Conservation (phyloP, 495 filamentous ascomycete genomes). For the Podospora bellae-mahoneyi region DNA sequence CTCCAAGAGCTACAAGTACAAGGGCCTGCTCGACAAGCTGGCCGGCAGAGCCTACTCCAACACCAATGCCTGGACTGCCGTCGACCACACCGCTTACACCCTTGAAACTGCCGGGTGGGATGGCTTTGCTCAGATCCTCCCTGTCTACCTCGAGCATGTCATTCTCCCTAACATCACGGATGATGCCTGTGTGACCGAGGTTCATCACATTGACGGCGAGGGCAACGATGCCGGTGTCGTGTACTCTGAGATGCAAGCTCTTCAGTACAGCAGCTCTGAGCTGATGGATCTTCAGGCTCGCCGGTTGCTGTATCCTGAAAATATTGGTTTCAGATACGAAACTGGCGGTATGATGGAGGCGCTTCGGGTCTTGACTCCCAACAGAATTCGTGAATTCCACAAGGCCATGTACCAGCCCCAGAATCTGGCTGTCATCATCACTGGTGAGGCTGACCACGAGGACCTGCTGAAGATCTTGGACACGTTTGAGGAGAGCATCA, state of each 20-base stretch:
- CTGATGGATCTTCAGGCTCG: conserved; percentile 79
- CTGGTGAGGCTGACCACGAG: conserved; percentile 82
- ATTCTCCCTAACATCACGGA: conserved; percentile 89
- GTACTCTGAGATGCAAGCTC: conserved; percentile 98
- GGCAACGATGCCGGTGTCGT: conserved; percentile 97
- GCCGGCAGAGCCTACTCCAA: conserved; percentile 87
- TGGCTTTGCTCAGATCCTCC: conserved; percentile 89
- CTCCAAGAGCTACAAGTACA: conserved; percentile 89
- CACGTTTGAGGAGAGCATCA: conserved; percentile 81
- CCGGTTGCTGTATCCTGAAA: conserved; percentile 80
- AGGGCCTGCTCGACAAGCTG: conserved; percentile 90
- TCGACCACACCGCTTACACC: conserved; percentile 95
- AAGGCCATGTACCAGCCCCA: conserved; percentile 97
- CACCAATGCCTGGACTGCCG: conserved; percentile 95
- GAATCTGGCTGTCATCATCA: conserved; percentile 85
- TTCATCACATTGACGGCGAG: conserved; percentile 88
- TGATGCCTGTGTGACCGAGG: conserved; percentile 89
- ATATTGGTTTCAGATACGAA: conserved; percentile 90
- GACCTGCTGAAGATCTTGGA: conserved; percentile 78
- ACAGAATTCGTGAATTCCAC: conserved; percentile 89
- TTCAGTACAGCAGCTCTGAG: conserved; percentile 76
- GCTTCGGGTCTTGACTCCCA: conserved; percentile 76
- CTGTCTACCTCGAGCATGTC: conserved; percentile 93
- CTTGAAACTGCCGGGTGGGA: conserved; percentile 94
- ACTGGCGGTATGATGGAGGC: conserved; percentile 96